These are phyloP conservation scores for Kondoa malvinella DNA, from an alignment of 768 basidiomycete species.

Conservation along the genomic window DNA sequence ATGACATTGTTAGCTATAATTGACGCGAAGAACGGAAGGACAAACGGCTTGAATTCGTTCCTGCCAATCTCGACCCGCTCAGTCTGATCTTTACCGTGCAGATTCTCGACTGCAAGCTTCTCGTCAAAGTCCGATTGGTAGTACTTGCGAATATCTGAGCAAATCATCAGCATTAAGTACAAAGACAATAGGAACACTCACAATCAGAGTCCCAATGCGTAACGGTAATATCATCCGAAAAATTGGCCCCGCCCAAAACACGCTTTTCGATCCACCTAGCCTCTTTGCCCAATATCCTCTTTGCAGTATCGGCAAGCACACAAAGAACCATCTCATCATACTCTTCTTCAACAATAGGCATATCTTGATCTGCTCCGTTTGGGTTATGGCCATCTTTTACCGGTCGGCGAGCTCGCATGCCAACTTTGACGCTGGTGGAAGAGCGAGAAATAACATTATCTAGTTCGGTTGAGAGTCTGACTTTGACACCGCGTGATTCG, in stretches of 20 bases:
- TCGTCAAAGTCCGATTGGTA: constrained; percentile 32
- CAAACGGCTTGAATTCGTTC: constrained; percentile 33
- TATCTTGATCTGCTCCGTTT: constrained; percentile 30
- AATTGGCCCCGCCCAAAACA: constrained; percentile 33
- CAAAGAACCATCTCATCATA: constrained; percentile 36
- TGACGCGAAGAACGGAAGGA: constrained; percentile 8
- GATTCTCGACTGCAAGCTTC: constrained; percentile 26
- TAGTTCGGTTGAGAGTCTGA: constrained; percentile 34
- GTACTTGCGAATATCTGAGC: constrained; percentile 33
- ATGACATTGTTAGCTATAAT: too few species aligned
- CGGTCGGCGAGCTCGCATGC: constrained; percentile 28
- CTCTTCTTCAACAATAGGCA: constrained; percentile 30
- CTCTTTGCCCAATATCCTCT: constrained; percentile 31
- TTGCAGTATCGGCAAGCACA: constrained; percentile 33
- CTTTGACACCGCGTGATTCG: constrained; percentile 32
- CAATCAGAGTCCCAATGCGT: constrained; percentile 30
- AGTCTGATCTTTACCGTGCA: constrained; percentile 33
- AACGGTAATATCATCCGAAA: constrained; percentile 36
- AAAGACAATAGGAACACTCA: constrained; percentile 13
- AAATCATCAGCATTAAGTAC: constrained; percentile 6
- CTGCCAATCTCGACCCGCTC: constrained; percentile 28
- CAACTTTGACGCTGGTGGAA: constrained; percentile 29
- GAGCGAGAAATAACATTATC: constrained; percentile 27
- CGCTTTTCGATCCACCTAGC: constrained; percentile 31
- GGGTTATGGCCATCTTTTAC: constrained; percentile 33